Evolutionary conservation across 805 yeast species (phyloP).

Genomic region (Saccharomycopsis schoenii): DNA sequence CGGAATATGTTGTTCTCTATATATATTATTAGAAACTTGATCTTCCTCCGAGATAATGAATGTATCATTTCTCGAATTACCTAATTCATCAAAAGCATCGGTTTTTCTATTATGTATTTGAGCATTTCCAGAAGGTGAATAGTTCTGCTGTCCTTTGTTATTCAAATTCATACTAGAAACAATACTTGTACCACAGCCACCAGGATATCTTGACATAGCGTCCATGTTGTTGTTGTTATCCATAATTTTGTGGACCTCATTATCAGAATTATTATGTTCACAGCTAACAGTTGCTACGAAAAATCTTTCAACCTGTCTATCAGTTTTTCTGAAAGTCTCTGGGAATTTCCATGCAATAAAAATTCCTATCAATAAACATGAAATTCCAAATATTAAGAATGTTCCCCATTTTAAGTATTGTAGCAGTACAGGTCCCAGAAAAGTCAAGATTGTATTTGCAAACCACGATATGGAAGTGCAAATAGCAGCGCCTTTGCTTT

Average conservation of each 20-base stretch:
- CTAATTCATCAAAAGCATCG: background rate
- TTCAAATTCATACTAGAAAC: background rate
- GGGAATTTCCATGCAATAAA: slow-evolving; percentile 30
- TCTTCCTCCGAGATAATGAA: background rate
- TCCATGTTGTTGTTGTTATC: background rate
- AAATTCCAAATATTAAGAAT: slow-evolving; percentile 30
- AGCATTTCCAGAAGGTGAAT: background rate
- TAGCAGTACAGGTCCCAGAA: slow-evolving; percentile 33
- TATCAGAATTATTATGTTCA: background rate
- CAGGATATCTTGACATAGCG: background rate
- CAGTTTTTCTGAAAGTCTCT: slow-evolving; percentile 31
- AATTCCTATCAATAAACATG: slow-evolving; percentile 27
- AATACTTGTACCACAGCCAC: background rate
- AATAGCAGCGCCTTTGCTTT: slow-evolving; percentile 37
- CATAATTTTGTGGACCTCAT: background rate
- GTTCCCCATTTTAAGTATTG: slow-evolving; percentile 30
- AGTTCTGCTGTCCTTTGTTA: background rate
- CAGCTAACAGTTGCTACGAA: slow-evolving; percentile 13
- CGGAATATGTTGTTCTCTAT: background rate
- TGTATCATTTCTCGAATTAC: background rate
- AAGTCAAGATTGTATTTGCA: slow-evolving; percentile 28
- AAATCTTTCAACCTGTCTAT: slow-evolving; percentile 22
- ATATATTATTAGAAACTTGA: background rate
- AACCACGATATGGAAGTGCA: slow-evolving; percentile 40
- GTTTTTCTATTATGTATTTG: background rate